Evolutionary conservation across 2,329 filamentous ascomycete species (phyloP), one percentile per base, ranked within the genome.

Genomic region (Xylaria sp.): DNA sequence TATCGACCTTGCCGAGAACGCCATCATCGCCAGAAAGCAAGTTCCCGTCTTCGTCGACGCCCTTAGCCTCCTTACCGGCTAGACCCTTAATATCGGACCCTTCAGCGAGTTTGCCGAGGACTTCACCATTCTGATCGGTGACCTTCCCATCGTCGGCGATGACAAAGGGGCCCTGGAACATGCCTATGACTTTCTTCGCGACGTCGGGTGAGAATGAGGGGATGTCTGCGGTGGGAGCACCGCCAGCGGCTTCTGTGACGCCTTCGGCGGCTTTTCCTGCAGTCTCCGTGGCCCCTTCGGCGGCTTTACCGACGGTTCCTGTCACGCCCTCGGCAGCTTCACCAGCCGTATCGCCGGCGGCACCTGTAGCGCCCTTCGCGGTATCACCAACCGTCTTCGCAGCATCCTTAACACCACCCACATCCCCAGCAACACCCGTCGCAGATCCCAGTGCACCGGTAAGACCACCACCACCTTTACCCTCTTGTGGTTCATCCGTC

Each of bases 21-120:
- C 85, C 84, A 50, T 85, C 84, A 51, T 83, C 80, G 70, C 80
- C 83, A 70, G 86, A 84, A 68, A 86, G 78, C 58, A 88, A 83
- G 67, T 87, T 85, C 18, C 85, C 85, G 72, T 86, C 78, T 60
- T 79, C 80, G 64, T 88, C 86, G 65, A 85, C 76, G 72, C 86
- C 87, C 75, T 86, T 86, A 60, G 85, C 80, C 16, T 86, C 82
- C 63, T 85, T 87, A 63, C 86, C 83, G 11, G 79, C 72, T 10
- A 87, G 72, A 46, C 74, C 71, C 58, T 74, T 68, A 2, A 70
- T 63, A 47, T 72, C 63, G 61, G 70, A 62, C 18, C 65, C 68
- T 13, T 57, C 65, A 7, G 68, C 63, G 2, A 71, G 56, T 57
- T 78, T 79, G 47, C 83, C 83, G 58, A 85, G 78, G 58, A 84